These are phyloP conservation scores for Fusarium acutatum DNA, from an alignment of 2,329 filamentous ascomycete species.

Conservation along the genomic window DNA sequence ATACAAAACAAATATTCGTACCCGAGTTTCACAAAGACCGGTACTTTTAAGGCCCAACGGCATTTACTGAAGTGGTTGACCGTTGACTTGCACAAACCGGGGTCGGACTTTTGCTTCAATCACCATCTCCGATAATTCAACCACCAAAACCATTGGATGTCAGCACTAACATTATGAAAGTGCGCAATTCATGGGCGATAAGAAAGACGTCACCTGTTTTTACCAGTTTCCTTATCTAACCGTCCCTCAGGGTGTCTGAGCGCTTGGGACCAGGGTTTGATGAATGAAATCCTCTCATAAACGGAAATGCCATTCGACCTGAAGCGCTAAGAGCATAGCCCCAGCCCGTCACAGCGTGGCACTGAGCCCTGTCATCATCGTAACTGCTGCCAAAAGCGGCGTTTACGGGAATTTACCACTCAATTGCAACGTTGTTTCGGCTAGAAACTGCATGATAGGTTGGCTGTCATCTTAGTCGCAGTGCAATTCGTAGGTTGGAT, in stretches of 20 bases:
- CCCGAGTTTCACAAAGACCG: not conserved
- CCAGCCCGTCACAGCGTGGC: not conserved
- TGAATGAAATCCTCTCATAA: not conserved
- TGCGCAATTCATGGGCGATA: not conserved
- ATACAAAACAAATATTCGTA: not conserved
- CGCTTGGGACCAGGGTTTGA: not conserved
- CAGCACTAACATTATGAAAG: not conserved
- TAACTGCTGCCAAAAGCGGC: not conserved
- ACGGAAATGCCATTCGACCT: not conserved
- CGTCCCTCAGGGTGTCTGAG: not conserved
- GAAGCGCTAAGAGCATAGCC: not conserved
- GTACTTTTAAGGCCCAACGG: not conserved
- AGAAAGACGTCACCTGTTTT: not conserved
- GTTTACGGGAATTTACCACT: not conserved
- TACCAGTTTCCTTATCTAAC: not conserved
- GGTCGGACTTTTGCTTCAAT: constrained; percentile 9
- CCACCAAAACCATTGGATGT: not conserved
- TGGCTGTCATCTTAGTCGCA: not conserved
- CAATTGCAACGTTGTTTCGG: constrained; percentile 13
- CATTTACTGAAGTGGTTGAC: not conserved
- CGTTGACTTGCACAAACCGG: not conserved
- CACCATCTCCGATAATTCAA: not conserved
- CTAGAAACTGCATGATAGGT: not conserved
- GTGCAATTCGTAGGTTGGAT: not conserved
- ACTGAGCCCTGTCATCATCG: not conserved